A percentile compares a stretch with the other conserved stretches of the same genome.
These are phyloP conservation scores for Phallus indusiatus DNA, from an alignment of 768 basidiomycete species.

Conservation along the genomic window DNA sequence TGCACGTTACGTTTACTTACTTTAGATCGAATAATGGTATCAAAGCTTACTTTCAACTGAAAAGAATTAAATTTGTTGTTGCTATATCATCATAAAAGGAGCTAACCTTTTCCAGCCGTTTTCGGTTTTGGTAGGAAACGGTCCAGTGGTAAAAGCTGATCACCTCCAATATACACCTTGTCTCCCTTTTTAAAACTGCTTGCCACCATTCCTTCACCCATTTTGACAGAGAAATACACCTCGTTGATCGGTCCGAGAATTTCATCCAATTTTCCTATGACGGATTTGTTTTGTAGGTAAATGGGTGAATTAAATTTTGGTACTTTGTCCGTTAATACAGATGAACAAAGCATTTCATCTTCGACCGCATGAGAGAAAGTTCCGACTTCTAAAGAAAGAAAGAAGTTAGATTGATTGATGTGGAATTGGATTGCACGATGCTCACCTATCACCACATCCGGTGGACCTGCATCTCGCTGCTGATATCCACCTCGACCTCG, in stretches of 20 bases:
- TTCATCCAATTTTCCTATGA: slow-evolving; percentile 96
- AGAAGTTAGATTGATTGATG: slow-evolving; percentile 7
- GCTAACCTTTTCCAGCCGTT: slow-evolving; percentile 43
- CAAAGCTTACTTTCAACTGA: slow-evolving; percentile 20
- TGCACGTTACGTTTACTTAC: slow-evolving; percentile 26
- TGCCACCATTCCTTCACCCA: slow-evolving; percentile 92
- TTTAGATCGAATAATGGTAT: slow-evolving; percentile 1
- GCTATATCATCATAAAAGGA: slow-evolving; percentile 1
- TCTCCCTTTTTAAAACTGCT: slow-evolving; percentile 95
- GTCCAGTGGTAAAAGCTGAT: slow-evolving; percentile 94
- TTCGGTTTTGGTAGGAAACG: slow-evolving; percentile 97
- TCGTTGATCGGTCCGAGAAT: slow-evolving; percentile 99
- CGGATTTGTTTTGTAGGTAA: slow-evolving; percentile 92
- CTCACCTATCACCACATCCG: slow-evolving; percentile 67
- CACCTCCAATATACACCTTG: slow-evolving; percentile 95
- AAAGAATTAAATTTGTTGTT: background rate
- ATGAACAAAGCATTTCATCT: slow-evolving; percentile 95
- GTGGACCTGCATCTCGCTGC: slow-evolving; percentile 68
- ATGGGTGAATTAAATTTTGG: slow-evolving; percentile 99
- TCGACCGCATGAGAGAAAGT: slow-evolving; percentile 92
- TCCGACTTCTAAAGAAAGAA: slow-evolving; percentile 62
- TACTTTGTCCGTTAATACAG: slow-evolving; percentile 78
- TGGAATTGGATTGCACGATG: background rate
- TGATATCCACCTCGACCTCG: slow-evolving; percentile 63
- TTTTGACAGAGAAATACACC: slow-evolving; percentile 96